Base-by-base conservation (phyloP, 768 basidiomycete species). In the Artomyces pyxidatus region DNA sequence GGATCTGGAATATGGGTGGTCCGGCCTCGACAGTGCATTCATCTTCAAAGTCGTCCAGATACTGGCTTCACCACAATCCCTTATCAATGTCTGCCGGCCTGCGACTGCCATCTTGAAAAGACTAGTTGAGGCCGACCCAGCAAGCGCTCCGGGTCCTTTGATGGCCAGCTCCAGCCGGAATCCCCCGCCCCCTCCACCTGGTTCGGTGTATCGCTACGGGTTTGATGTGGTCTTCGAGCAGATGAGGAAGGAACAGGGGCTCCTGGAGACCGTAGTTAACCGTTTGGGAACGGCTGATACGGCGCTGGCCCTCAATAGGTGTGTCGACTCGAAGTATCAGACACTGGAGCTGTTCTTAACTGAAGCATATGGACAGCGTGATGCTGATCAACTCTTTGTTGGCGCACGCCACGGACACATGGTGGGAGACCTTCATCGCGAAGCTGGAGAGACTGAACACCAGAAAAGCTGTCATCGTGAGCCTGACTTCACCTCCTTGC, bases 81-180 rank as follows among this genome's bases (percentile, higher is more conserved):
- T 83, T 16, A 83, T 94, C 71, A 96, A 96, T 53, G 88, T 94
- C 50, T 89, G 88, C 58, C 83, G 91, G 5, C 93, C 92, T 28
- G 92, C 91, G 1, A 92, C 88, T 37, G 82, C 87, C 28, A 93
- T 95, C 48, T 73, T 94, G 53, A 89, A 90, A 67, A 85, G 85
- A 54, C 77, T 95, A 19, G 90, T 92, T 12, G 89, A 92, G 63
- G 89, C 89, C 8, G 87, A 89, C 58, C 85, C 89, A 16, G 67
- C 74, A 56, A 81, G 70, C 51, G 78, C 80, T 16, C 78, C 85
- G 1, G 81, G 80, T 16, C 71, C 77, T 2, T 61, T 76, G 41
- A 52, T 72, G 35, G 73, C 81, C 11, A 77, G 82, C 59, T 80
- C 84, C 19, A 87, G 85, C 58, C 72, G 71, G 55, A 63, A 63